Evolutionary conservation across 1,284 basidiomycete genomes (phyloP), one percentile per base, ranked within the genome.

Genomic region (Boletus smithii): DNA sequence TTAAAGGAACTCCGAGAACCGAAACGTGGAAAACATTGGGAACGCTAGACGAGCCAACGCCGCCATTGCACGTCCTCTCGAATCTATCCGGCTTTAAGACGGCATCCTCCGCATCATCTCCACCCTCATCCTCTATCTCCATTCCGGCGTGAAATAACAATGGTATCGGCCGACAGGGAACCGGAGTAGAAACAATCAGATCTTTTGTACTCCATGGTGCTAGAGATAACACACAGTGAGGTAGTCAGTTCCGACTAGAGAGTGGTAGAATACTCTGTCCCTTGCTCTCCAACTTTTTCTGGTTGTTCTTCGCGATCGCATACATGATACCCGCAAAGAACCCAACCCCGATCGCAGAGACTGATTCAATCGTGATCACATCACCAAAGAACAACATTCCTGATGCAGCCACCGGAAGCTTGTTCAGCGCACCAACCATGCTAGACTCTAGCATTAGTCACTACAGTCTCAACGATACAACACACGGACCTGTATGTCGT

Each of bases 371-470:
- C 5, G 91, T 95, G 30, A 91, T 86, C 13, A 82, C 70, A 69
- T 99, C 95, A 33, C 91, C 91, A 66, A 97, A 95, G 74, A 97
- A 95, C 51, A 97, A 68, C 88, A 98, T 92, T 11, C 94, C 94
- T 22, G 91, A 94, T 16, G 92, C 93, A 8, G 97, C 97, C 30
- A 99, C 91, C 16, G 97, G 97, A 13, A 99, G 79, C 73, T 99
- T 99, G 76, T 99, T 99, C 58, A 99, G 71, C 0, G 97, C 97
- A 8, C 97, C 97, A 43, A 98, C 95, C 97, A 99, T 99, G 58
- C 91, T 94, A 65, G n/a, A 39, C 51, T 29, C 26, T 30, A 37
- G 8, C 34, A n/a, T 53, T 24, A 53, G 52, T 35, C 39, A 24
- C 38, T 23, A 33, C 52, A 34, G 42, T 26, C 8, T 35, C 16